Conservation (phyloP, 2,329 filamentous ascomycete species). For the Sporothrix phasma region DNA sequence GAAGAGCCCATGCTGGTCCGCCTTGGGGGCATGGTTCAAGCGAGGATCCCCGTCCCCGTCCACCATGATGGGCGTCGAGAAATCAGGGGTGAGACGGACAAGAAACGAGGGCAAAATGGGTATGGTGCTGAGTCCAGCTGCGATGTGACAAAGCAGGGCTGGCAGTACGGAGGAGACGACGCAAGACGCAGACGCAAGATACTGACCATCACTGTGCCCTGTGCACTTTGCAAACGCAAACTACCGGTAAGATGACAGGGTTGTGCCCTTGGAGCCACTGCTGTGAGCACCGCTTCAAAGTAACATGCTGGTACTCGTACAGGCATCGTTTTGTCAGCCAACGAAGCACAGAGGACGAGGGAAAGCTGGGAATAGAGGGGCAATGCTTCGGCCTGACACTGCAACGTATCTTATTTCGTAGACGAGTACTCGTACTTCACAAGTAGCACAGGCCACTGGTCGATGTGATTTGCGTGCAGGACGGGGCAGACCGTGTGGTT, state of each 20-base stretch:
- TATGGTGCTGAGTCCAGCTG: not conserved
- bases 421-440: too few species aligned
- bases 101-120: not conserved
- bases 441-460: too few species aligned
- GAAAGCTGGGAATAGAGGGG: too few species aligned
- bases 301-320: not conserved
- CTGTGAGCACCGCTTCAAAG: too few species aligned
- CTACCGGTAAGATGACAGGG: too few species aligned
- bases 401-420: too few species aligned
- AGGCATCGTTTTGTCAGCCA: not conserved
- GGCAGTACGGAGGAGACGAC: too few species aligned
- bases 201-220: not conserved
- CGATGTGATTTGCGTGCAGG: not conserved
- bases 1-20: conserved; percentile 1
- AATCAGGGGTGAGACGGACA: conserved; percentile 1
- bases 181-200: too few species aligned
- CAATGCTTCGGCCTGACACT: too few species aligned
- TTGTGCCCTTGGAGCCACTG: too few species aligned
- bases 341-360: conserved; percentile 1
- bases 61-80: conserved; percentile 3
- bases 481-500: not conserved
- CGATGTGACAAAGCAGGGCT: not conserved
- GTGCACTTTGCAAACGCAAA: too few species aligned
- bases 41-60: conserved; percentile 2
- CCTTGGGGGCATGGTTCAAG: not conserved